Evolutionary conservation across 2,329 filamentous ascomycete species (phyloP).

Genomic region (Leptographium procerum): DNA sequence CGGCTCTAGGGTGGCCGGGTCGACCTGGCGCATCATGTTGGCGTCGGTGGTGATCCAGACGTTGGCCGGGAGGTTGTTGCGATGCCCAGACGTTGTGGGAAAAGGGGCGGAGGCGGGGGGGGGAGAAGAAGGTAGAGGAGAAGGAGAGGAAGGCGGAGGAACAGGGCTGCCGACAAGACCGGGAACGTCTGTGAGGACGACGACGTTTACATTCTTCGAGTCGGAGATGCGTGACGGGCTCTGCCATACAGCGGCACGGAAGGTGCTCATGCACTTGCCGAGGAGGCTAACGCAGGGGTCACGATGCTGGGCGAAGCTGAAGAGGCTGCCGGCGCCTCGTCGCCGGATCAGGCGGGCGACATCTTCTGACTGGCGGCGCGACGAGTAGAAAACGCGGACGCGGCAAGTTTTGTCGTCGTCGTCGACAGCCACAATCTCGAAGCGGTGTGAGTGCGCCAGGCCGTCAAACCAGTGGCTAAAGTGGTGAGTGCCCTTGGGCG

Average conservation of each 20-base stretch:
- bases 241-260: slow-evolving; percentile 20
- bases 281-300: slow-evolving; percentile 69
- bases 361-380: slow-evolving; percentile 54
- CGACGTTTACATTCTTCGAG: slow-evolving; percentile 51
- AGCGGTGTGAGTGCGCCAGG: slow-evolving; percentile 59
- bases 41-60: slow-evolving; percentile 49
- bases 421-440: slow-evolving; percentile 45
- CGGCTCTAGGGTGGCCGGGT: slow-evolving; percentile 63
- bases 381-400: slow-evolving; percentile 55
- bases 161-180: slow-evolving; percentile 3
- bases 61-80: slow-evolving; percentile 29
- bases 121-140: background rate
- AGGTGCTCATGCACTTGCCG: slow-evolving; percentile 56
- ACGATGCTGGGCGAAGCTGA: slow-evolving; percentile 58
- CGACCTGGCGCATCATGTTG: slow-evolving; percentile 45
- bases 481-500: slow-evolving; percentile 45
- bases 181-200: slow-evolving; percentile 47
- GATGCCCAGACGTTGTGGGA: slow-evolving; percentile 27
- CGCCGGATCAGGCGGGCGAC: slow-evolving; percentile 49
- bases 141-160: background rate
- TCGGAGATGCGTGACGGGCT: slow-evolving; percentile 12
- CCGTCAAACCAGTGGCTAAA: slow-evolving; percentile 76
- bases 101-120: background rate
- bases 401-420: background rate
- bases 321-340: slow-evolving; percentile 41